Percentiles rank a stretch among this genome's conserved stretches.
Conservation (phyloP, 1,284 basidiomycete species). For the Wolfiporia cocos region DNA sequence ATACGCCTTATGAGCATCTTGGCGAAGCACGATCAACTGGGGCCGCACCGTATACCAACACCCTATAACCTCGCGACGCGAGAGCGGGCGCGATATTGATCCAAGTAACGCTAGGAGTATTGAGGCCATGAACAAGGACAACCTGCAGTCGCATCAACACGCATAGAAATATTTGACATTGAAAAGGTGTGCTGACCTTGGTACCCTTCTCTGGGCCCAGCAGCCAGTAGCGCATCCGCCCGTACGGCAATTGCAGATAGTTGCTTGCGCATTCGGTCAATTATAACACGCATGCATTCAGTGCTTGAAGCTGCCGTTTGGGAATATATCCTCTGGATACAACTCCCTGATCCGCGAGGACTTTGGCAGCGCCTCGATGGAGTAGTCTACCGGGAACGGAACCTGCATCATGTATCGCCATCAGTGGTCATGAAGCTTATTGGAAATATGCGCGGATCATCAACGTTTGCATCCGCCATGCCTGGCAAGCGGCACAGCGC, state of each 20-base stretch:
- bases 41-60: constrained; percentile 57
- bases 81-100: constrained; percentile 60
- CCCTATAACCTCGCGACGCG: constrained; percentile 55
- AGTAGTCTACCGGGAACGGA: constrained; percentile 17
- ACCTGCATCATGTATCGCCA: constrained; percentile 14
- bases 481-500: background rate
- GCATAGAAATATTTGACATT: background rate
- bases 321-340: constrained; percentile 23
- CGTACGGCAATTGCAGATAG: constrained; percentile 22
- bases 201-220: constrained; percentile 62
- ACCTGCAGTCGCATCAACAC: constrained; percentile 35
- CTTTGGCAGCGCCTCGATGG: constrained; percentile 21
- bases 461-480: too few relatives aligned
- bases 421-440: background rate
- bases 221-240: constrained; percentile 62
- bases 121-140: constrained; percentile 68
- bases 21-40: background rate
- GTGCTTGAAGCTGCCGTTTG: constrained; percentile 15
- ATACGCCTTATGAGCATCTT: background rate
- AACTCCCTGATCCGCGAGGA: constrained; percentile 18
- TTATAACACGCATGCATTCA: background rate
- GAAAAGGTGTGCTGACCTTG: constrained; percentile 39
- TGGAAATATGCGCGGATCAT: too few relatives aligned
- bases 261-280: constrained; percentile 11
- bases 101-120: constrained; percentile 67